Evolutionary conservation across 2,329 filamentous ascomycete genomes (phyloP).

Genomic region (Hypoxylon sp.): DNA sequence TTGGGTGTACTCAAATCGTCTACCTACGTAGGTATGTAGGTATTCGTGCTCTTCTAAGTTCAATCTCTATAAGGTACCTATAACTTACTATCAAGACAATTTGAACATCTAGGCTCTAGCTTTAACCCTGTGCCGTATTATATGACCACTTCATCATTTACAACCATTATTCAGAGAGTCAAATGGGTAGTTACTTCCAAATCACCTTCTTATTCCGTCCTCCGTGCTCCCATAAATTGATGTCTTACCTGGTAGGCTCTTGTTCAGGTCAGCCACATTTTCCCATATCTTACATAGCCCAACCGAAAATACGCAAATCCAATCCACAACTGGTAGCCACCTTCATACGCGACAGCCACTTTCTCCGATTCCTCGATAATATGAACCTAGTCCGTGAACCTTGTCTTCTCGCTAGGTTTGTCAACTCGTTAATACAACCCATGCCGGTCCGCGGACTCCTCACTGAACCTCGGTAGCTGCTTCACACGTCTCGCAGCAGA

Average conservation of each 20-base stretch:
- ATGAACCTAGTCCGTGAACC: not conserved
- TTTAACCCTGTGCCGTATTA: not conserved
- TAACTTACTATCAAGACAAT: not conserved
- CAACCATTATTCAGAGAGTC: not conserved
- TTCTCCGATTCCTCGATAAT: slow-evolving; percentile 17
- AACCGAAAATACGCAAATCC: slow-evolving; percentile 19
- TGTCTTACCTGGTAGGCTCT: slow-evolving; percentile 29
- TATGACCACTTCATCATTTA: not conserved
- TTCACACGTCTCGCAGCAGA: slow-evolving; percentile 67
- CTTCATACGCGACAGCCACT: slow-evolving; percentile 12
- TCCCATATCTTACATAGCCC: slow-evolving; percentile 22
- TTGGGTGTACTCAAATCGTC: not conserved
- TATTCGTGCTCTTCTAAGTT: not conserved
- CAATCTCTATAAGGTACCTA: not conserved
- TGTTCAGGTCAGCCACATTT: slow-evolving; percentile 30
- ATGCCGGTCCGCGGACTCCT: slow-evolving; percentile 12
- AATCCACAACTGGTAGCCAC: slow-evolving; percentile 26
- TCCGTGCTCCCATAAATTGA: slow-evolving; percentile 11
- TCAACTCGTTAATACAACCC: slow-evolving; percentile 4
- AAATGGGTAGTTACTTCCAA: slow-evolving; percentile 9
- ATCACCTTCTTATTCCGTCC: slow-evolving; percentile 29
- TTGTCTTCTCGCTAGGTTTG: not conserved
- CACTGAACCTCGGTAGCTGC: slow-evolving; percentile 56
- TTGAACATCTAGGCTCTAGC: not conserved
- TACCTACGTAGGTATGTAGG: not conserved